Evolutionary conservation across 2,329 filamentous ascomycete species (phyloP).

Genomic region (Lachnellula subtilissima): DNA sequence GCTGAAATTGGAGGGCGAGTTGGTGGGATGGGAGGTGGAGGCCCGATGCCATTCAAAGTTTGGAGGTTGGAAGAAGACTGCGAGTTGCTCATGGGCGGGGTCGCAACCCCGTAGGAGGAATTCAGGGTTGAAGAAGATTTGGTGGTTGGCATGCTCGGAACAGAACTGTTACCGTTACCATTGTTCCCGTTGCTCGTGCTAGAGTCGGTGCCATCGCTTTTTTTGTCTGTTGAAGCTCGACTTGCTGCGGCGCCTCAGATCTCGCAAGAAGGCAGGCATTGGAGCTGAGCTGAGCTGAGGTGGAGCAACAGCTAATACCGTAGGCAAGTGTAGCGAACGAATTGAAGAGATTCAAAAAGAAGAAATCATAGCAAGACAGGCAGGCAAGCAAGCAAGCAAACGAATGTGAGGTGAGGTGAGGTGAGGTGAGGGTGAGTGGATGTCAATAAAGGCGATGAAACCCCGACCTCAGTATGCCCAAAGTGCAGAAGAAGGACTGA

Average conservation of each 20-base stretch:
- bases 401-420: no score
- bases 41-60: conserved; percentile 45
- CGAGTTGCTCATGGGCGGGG: conserved; percentile 36
- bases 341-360: no score
- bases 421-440: no score
- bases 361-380: no score
- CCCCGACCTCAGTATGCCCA: no score
- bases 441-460: no score
- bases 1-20: conserved; percentile 41
- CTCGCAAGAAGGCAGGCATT: conserved; percentile 64
- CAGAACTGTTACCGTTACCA: conserved; percentile 50
- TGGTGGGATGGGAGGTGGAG: conserved; percentile 37
- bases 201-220: conserved; percentile 61
- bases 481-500: no score
- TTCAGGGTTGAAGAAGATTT: conserved; percentile 58
- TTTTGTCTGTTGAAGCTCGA: conserved; percentile 52
- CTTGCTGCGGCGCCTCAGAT: conserved; percentile 65
- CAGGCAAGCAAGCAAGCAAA: no score
- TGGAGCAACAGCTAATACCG: no score
- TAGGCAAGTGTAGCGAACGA: no score
- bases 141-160: conserved; percentile 38
- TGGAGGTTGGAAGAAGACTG: conserved; percentile 62
- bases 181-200: conserved; percentile 65
- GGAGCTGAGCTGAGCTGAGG: no score
- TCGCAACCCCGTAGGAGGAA: conserved; percentile 55